Evolutionary conservation across 192 early-diverging fungal genomes (phyloP).

Genomic region (Podila clonocystis): DNA sequence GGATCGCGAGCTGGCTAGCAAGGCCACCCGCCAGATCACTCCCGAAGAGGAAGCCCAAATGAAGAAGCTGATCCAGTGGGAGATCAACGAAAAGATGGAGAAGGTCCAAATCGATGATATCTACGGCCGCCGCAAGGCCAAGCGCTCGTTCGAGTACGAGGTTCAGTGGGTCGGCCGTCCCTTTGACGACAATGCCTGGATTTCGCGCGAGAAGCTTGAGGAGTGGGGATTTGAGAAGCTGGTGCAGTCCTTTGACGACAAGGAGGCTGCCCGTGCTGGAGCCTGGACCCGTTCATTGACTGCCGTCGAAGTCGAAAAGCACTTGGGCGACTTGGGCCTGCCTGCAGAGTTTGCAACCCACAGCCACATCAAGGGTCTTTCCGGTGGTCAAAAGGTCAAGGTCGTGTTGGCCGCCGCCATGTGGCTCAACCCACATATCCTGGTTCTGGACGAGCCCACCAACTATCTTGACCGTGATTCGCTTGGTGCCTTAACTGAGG

Average conservation of each 20-base stretch:
- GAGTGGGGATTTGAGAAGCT: slow-evolving; percentile 83
- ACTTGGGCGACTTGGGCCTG: slow-evolving; percentile 77
- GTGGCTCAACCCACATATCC: slow-evolving; percentile 89
- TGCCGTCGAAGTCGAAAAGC: slow-evolving; percentile 67
- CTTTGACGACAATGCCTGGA: slow-evolving; percentile 75
- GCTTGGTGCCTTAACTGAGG: slow-evolving; percentile 71
- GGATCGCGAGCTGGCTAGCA: slow-evolving; percentile 77
- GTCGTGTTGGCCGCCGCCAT: slow-evolving; percentile 85
- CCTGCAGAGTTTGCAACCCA: slow-evolving; percentile 77
- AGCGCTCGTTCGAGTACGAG: slow-evolving; percentile 66
- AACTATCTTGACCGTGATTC: slow-evolving; percentile 70
- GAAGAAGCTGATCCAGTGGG: slow-evolving; percentile 22
- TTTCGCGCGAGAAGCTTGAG: slow-evolving; percentile 69
- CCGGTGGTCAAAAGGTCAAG: slow-evolving; percentile 86
- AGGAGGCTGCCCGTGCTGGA: slow-evolving; percentile 76
- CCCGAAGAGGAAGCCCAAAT: slow-evolving; percentile 62
- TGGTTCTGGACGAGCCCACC: slow-evolving; percentile 91
- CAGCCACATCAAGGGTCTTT: slow-evolving; percentile 71
- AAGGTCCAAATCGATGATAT: slow-evolving; percentile 57
- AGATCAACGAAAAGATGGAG: slow-evolving; percentile 25
- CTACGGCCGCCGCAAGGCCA: slow-evolving; percentile 74
- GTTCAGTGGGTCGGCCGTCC: slow-evolving; percentile 78
- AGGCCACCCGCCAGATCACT: slow-evolving; percentile 70
- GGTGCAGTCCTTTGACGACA: slow-evolving; percentile 45
- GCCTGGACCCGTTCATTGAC: slow-evolving; percentile 72